Percentiles rank a stretch among this genome's conserved stretches.
These are phyloP conservation scores for Chionographis japonica DNA, from an alignment of 106 monocot species.

Conservation along the genomic window DNA sequence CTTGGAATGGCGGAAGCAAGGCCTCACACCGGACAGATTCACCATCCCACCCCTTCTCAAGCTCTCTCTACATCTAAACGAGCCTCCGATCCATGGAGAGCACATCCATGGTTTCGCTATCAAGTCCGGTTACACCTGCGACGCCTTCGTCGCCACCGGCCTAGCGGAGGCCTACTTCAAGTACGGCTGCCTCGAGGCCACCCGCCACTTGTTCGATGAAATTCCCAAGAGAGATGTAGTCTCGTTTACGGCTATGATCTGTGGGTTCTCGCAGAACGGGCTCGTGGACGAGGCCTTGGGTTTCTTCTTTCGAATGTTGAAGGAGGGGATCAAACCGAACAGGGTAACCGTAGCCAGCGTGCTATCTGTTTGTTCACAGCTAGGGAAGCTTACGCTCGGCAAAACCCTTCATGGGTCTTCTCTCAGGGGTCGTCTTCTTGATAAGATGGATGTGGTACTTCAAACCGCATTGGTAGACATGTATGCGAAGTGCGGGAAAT, in stretches of 20 bases:
- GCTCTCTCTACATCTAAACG: conserved; percentile 20
- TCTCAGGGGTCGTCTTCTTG: conserved; percentile 18
- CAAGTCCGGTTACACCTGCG: conserved; percentile 20
- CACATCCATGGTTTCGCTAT: conserved; percentile 30
- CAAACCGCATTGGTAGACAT: conserved; percentile 33
- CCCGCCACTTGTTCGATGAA: conserved; percentile 22
- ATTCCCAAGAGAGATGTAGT: conserved; percentile 29
- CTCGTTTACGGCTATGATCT: conserved; percentile 37
- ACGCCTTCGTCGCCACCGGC: conserved; percentile 23
- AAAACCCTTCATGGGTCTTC: conserved; percentile 24
- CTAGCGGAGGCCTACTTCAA: conserved; percentile 31
- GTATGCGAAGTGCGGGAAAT: conserved; percentile 36
- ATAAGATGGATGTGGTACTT: conserved; percentile 24
- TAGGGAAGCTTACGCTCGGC: conserved; percentile 13
- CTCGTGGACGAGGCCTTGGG: conserved; percentile 10
- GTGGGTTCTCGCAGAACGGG: conserved; percentile 28
- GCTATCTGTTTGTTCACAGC: conserved; percentile 23
- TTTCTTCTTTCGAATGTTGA: conserved; percentile 29
- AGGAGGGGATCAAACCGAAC: conserved; percentile 25
- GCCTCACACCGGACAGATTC: conserved; percentile 26
- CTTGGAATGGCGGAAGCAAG: conserved; percentile 21
- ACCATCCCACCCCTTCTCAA: conserved; percentile 41
- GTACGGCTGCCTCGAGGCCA: conserved; percentile 2
- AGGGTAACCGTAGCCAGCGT: conserved; percentile 16
- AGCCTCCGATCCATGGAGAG: conserved; percentile 22